phyloP scores from a whole-genome alignment of 345 rosid genomes.

The Dimocarpus longan region DNA sequence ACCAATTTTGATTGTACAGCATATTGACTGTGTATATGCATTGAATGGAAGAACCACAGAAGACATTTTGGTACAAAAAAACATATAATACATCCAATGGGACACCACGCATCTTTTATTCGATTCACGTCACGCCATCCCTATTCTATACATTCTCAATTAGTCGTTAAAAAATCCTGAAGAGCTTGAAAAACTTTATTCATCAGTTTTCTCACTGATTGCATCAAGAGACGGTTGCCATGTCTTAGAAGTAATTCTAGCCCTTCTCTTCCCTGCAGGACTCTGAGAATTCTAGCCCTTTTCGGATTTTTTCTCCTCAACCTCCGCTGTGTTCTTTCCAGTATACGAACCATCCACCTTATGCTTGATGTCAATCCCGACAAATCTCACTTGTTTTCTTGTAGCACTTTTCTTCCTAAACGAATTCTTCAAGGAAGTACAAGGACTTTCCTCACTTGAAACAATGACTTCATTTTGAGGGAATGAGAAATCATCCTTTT shows the following conservation, averaged over 20 bases:
- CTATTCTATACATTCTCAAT: not conserved
- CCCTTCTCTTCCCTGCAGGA: not conserved
- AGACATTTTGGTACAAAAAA: not conserved
- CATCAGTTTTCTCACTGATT: constrained; percentile 23
- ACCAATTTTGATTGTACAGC: too few relatives aligned
- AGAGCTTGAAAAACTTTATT: not conserved
- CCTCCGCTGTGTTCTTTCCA: not conserved
- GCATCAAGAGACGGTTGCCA: constrained; percentile 38
- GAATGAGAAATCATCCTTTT: not conserved
- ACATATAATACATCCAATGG: too few relatives aligned
- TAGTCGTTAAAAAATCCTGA: not conserved
- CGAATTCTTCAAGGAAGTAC: not conserved
- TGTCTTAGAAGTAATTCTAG: not conserved
- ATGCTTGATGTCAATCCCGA: constrained; percentile 31
- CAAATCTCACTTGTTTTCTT: constrained; percentile 36
- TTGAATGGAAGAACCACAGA: not conserved
- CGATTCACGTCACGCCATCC: not conserved
- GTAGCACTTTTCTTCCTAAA: constrained; percentile 11
- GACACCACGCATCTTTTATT: not conserved
- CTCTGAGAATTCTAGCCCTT: constrained; percentile 2
- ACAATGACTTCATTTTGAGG: constrained; percentile 8
- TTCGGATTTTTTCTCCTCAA: not conserved
- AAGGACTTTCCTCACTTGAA: constrained; percentile 3
- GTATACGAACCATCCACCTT: not conserved
- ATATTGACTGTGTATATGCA: too few relatives aligned